Percentiles rank a stretch among this genome's conserved stretches.
Evolutionary conservation across 2,329 filamentous ascomycete species (phyloP).

Genomic region (Sclerotinia glacialis): DNA sequence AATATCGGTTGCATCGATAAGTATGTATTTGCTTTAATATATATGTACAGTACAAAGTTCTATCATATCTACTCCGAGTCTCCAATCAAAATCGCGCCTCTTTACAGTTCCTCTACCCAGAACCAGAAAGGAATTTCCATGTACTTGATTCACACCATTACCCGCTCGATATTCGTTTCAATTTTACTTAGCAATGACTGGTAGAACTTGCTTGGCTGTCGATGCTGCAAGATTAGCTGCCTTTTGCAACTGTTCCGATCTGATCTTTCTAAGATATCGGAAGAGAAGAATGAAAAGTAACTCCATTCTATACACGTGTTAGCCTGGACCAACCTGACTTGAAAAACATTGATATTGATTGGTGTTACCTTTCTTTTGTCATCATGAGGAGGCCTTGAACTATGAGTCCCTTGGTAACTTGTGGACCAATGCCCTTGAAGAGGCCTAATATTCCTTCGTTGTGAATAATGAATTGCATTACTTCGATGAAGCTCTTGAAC

Average conservation of each 20-base stretch:
- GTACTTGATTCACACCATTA: slow-evolving; percentile 20
- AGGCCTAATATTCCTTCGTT: slow-evolving; percentile 80
- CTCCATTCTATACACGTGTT: slow-evolving; percentile 63
- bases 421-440: slow-evolving; percentile 95
- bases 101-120: neutral
- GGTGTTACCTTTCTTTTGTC: slow-evolving; percentile 84
- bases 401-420: slow-evolving; percentile 86
- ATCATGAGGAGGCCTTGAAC: slow-evolving; percentile 98
- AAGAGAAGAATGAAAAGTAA: slow-evolving; percentile 82
- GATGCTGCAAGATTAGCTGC: slow-evolving; percentile 61
- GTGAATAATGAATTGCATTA: slow-evolving; percentile 90
- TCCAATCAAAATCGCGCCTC: neutral
- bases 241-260: slow-evolving; percentile 66
- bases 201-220: slow-evolving; percentile 48
- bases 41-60: slow-evolving; percentile 21
- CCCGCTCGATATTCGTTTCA: neutral
- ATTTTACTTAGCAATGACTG: slow-evolving; percentile 35
- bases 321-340: slow-evolving; percentile 8
- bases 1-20: neutral
- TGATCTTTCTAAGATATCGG: slow-evolving; percentile 71
- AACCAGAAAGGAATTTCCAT: neutral
- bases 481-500: slow-evolving; percentile 89
- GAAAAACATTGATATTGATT: slow-evolving; percentile 1
- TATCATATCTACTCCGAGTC: slow-evolving; percentile 8
- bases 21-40: slow-evolving; percentile 6